Conservation (phyloP, 805 yeast species). For the Hermanozyma aechmeae region DNA sequence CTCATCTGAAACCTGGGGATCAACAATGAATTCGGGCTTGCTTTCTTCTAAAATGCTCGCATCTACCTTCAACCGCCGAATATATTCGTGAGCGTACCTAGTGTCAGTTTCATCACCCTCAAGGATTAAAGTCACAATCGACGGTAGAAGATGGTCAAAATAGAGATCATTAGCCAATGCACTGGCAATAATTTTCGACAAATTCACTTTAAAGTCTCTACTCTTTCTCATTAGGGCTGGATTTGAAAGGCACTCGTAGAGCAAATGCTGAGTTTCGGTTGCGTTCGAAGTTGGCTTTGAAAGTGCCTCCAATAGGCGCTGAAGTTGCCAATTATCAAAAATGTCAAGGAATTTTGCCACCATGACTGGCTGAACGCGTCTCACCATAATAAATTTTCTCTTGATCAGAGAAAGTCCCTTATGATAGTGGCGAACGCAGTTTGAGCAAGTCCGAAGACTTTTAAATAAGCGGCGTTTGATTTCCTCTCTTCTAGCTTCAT, state of each 20-base stretch:
- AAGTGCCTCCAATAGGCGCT: conserved; percentile 5
- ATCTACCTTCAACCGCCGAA: no score
- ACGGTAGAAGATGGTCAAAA: conserved; percentile 28
- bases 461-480: conserved; percentile 23
- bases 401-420: conserved; percentile 42
- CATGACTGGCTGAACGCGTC: conserved; percentile 30
- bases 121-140: conserved; percentile 43
- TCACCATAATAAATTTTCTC: conserved; percentile 40
- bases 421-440: conserved; percentile 47
- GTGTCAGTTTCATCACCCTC: conserved; percentile 41
- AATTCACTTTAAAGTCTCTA: conserved; percentile 22
- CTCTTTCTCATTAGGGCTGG: conserved; percentile 41
- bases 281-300: conserved; percentile 1
- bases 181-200: conserved; percentile 25
- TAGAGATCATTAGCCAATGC: neutral
- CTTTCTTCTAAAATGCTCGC: conserved; percentile 1
- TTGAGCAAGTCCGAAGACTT: conserved; percentile 39
- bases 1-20: conserved; percentile 39
- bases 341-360: conserved; percentile 22
- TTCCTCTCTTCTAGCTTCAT: conserved; percentile 13
- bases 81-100: conserved; percentile 44
- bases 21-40: conserved; percentile 2
- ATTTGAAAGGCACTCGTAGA: conserved; percentile 42
- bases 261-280: conserved; percentile 1
- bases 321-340: conserved; percentile 28